Conservation (phyloP, 2,329 filamentous ascomycete species). For the Septoria linicola region DNA sequence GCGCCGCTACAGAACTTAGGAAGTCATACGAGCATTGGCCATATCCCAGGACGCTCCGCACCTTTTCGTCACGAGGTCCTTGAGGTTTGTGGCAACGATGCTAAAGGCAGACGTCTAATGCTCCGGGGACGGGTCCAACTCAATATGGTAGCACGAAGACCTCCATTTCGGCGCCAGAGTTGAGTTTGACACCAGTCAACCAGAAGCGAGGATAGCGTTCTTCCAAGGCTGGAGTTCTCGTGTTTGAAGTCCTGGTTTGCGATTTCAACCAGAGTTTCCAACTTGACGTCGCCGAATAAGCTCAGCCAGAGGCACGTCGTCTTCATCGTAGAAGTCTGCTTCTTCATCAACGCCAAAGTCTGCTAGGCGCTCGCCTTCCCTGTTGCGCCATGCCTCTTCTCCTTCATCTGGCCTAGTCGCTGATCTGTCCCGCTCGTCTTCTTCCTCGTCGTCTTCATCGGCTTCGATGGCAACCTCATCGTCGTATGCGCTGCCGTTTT, state of each 20-base stretch:
- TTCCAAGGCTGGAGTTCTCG: not conserved
- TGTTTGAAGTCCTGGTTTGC: not conserved
- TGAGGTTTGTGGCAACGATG: not conserved
- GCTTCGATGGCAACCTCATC: slow-evolving; percentile 43
- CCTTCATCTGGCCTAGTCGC: slow-evolving; percentile 39
- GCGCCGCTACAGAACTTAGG: too few relatives aligned
- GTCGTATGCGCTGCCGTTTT: slow-evolving; percentile 23
- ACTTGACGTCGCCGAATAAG: slow-evolving; percentile 56
- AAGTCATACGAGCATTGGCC: too few relatives aligned
- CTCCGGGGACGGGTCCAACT: not conserved
- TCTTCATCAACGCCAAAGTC: slow-evolving; percentile 82
- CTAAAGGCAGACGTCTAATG: not conserved
- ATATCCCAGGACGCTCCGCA: too few relatives aligned
- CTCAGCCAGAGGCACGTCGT: slow-evolving; percentile 69
- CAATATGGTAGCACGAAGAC: not conserved
- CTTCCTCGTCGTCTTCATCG: slow-evolving; percentile 42
- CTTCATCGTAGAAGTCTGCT: slow-evolving; percentile 64
- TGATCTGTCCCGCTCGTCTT: slow-evolving; percentile 32
- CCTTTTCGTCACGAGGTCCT: not conserved
- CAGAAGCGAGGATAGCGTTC: not conserved
- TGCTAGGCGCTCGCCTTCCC: slow-evolving; percentile 69
- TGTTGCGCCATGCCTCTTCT: slow-evolving; percentile 67
- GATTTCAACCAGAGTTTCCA: not conserved
- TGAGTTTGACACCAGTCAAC: not conserved
- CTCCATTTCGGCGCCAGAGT: not conserved